phyloP scores from a whole-genome alignment of 441 rosid species.

The Mallotus repandus region DNA sequence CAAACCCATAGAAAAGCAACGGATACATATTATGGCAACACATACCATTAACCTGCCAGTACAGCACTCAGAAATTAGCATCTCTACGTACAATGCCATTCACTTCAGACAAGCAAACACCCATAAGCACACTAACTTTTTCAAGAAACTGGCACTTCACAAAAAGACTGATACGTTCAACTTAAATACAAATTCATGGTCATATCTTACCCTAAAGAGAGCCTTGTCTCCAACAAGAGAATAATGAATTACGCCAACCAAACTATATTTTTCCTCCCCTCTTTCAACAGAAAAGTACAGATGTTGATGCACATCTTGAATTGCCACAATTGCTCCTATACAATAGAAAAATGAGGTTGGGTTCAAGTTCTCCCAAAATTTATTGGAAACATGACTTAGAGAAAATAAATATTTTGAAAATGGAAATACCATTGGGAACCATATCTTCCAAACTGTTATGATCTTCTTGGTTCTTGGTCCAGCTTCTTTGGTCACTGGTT shows the following conservation, averaged over 20 bases:
- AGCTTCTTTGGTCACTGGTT: constrained; percentile 26
- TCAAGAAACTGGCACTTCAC: neutral
- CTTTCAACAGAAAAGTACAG: constrained; percentile 77
- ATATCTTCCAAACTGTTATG: constrained; percentile 46
- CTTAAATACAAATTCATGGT: neutral
- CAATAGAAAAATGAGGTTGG: constrained; percentile 23
- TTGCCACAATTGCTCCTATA: constrained; percentile 81
- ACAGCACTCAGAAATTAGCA: constrained; percentile 2
- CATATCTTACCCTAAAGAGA: constrained; percentile 72
- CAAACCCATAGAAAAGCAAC: constrained; percentile 4
- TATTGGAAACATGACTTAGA: constrained; percentile 10
- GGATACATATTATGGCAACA: neutral
- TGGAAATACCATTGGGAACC: constrained; percentile 74
- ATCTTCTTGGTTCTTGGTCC: constrained; percentile 41
- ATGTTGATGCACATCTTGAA: constrained; percentile 91
- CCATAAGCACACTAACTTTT: neutral
- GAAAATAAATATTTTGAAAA: constrained; percentile 18
- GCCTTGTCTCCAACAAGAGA: constrained; percentile 86
- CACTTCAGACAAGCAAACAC: neutral
- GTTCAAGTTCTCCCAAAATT: constrained; percentile 26
- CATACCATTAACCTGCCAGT: neutral
- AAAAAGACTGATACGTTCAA: neutral
- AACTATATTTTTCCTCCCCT: constrained; percentile 48
- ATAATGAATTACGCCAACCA: constrained; percentile 76
- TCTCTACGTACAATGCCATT: neutral